phyloP scores from a whole-genome alignment of 2,329 filamentous ascomycete species.

The Tolypocladium cylindrosporum region DNA sequence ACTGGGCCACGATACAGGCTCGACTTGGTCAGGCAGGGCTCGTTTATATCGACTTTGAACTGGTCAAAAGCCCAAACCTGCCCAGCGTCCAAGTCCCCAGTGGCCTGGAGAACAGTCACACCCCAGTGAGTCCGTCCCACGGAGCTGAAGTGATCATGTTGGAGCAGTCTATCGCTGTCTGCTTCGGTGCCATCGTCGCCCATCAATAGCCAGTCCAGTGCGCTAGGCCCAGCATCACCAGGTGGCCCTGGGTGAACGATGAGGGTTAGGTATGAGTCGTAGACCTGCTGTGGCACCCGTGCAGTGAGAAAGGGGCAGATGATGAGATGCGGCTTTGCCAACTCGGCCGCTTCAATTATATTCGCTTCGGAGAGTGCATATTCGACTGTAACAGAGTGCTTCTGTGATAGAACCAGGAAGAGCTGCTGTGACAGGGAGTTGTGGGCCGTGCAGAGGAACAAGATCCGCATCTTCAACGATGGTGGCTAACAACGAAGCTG shows the following conservation, averaged over 20 bases:
- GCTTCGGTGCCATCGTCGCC: constrained; percentile 27
- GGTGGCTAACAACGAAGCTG: too few species aligned
- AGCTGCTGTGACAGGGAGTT: constrained; percentile 31
- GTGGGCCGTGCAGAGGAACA: constrained; percentile 34
- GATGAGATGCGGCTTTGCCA: constrained; percentile 27
- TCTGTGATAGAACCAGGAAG: constrained; percentile 21
- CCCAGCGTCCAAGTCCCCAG: constrained; percentile 30
- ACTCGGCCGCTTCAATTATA: constrained; percentile 26
- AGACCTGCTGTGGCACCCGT: constrained; percentile 24
- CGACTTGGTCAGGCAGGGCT: constrained; percentile 26
- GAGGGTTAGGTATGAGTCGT: constrained; percentile 25
- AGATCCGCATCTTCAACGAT: constrained; percentile 22
- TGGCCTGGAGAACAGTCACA: constrained; percentile 28
- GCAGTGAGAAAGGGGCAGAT: constrained; percentile 31
- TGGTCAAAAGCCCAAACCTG: constrained; percentile 34
- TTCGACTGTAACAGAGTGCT: constrained; percentile 28
- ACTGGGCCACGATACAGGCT: constrained; percentile 27
- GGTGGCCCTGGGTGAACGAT: constrained; percentile 31
- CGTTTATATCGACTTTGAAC: constrained; percentile 29
- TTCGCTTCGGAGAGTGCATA: constrained; percentile 21
- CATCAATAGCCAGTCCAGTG: constrained; percentile 31
- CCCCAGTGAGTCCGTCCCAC: constrained; percentile 28
- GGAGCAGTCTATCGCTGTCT: constrained; percentile 17
- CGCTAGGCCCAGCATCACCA: constrained; percentile 29
- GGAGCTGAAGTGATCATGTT: constrained; percentile 11